Percentiles rank a stretch among this genome's conserved stretches.
These are phyloP conservation scores for Eurotiales sp. DNA, from an alignment of 2,329 filamentous ascomycete species.

Conservation along the genomic window DNA sequence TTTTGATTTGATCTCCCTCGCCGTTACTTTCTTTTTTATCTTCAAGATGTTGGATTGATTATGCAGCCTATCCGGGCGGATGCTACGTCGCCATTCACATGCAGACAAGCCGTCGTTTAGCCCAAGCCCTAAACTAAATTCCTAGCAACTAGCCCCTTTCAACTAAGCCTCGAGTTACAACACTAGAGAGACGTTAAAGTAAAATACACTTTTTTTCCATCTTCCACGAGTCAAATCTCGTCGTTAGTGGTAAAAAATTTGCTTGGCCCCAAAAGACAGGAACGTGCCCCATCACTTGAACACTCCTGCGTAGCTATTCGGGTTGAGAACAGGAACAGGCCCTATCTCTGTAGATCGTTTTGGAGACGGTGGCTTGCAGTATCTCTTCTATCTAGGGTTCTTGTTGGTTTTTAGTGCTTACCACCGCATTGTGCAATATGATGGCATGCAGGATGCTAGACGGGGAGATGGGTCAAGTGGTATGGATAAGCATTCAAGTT, in stretches of 20 bases:
- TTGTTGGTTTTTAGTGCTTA: not conserved
- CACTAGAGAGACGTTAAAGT: not conserved
- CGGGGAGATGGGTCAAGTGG: too few species aligned
- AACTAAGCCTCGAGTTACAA: not conserved
- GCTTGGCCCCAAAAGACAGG: not conserved
- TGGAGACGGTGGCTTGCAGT: not conserved
- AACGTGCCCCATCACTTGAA: not conserved
- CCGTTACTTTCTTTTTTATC: not conserved
- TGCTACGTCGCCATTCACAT: not conserved
- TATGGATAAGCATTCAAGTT: too few species aligned
- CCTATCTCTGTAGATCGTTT: not conserved
- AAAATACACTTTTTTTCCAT: not conserved
- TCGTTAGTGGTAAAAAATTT: too few species aligned
- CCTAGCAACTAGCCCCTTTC: not conserved
- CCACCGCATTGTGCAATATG: not conserved
- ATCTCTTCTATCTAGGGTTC: not conserved
- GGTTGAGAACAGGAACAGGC: not conserved
- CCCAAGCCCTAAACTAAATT: not conserved
- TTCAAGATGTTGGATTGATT: not conserved
- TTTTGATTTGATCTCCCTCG: not conserved
- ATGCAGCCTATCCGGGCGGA: not conserved
- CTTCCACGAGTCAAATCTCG: not conserved
- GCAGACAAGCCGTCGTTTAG: too few species aligned
- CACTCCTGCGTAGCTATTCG: not conserved
- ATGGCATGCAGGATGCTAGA: not conserved